Percentiles rank a stretch among this genome's conserved stretches.
Evolutionary conservation across 1,284 basidiomycete species (phyloP).

Genomic region (Puccinia hordei): DNA sequence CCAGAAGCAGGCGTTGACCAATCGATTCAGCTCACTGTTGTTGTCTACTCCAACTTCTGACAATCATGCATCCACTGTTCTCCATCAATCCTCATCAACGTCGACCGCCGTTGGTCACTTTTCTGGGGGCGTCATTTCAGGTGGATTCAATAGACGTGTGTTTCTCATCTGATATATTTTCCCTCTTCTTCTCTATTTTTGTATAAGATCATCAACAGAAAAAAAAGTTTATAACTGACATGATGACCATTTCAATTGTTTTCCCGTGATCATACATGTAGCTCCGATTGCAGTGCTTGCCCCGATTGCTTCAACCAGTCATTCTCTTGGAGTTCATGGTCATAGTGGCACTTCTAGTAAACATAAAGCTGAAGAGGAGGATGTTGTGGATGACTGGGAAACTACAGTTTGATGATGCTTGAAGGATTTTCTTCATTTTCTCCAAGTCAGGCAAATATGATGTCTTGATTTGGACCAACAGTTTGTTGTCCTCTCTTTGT

Average conservation of each 20-base stretch:
- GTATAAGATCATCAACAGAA: background rate
- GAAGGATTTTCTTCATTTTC: background rate
- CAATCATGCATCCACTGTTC: background rate
- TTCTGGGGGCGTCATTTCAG: slow-evolving; percentile 19
- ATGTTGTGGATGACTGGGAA: slow-evolving; percentile 36
- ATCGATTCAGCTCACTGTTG: slow-evolving; percentile 13
- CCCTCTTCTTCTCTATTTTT: background rate
- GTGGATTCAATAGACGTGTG: slow-evolving; percentile 46
- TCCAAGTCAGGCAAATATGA: too few relatives aligned
- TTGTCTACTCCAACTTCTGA: background rate
- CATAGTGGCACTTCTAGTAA: too few relatives aligned
- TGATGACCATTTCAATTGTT: background rate
- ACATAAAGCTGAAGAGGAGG: background rate
- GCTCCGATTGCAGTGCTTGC: slow-evolving; percentile 43
- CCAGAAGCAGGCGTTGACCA: background rate
- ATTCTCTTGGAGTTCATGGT: background rate
- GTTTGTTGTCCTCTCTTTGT: too few relatives aligned
- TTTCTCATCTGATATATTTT: background rate
- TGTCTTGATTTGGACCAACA: too few relatives aligned
- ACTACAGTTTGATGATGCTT: background rate
- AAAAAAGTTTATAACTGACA: background rate
- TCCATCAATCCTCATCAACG: background rate
- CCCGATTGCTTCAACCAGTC: slow-evolving; percentile 22
- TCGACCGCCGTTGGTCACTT: background rate
- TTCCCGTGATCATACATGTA: background rate